Base-by-base conservation (phyloP, 345 rosid species). In the Eucalyptus cladocalyx region DNA sequence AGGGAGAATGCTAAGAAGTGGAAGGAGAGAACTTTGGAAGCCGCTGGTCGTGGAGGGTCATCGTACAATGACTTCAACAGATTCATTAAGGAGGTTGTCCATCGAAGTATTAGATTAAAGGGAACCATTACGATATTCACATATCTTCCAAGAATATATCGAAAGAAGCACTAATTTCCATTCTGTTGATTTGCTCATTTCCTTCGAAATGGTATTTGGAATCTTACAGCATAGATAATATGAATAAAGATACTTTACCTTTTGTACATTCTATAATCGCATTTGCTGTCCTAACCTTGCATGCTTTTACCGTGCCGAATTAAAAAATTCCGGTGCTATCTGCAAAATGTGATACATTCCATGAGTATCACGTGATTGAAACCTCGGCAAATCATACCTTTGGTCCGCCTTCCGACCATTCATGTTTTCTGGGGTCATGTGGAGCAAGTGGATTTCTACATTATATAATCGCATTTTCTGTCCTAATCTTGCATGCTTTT, bases 341-440 rank as follows among this genome's bases (percentile, higher is more conserved):
- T 30, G 15, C 16, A 60, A 60, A 60, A 65, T n/a, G 76, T 8
- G 11, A 65, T 0, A 2, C 76, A 15, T 65, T 65, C 76, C 21
- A 7, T 14, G 11, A 65, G 76, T 65, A n/a, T 65, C 34, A 2
- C 2, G 9, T 16, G 76, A n/a, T n/a, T 14, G 76, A 65, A 65
- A n/a, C 21, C 19, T 65, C 37, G 16, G 37, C 2, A 65, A n/a
- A 15, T 65, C 89, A 89, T 12, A 37, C 30, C 43, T 89, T 88
- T 92, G 89, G 94, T 91, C 93, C 72, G 85, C 88, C 88, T 92
- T 92, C 72, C n/a, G 6, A 72, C 90, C 92, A 86, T 91, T 93
- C 80, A 88, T 53, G 58, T 53, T 53, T 53, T 53, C 58, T 19
- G 24, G 58, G 58, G 58, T 53, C 58, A 19, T 53, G 11, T 8